Percentiles rank a stretch among this genome's conserved stretches.
Conservation (phyloP, 2,329 filamentous ascomycete genomes). For the Trichoderma sp. region DNA sequence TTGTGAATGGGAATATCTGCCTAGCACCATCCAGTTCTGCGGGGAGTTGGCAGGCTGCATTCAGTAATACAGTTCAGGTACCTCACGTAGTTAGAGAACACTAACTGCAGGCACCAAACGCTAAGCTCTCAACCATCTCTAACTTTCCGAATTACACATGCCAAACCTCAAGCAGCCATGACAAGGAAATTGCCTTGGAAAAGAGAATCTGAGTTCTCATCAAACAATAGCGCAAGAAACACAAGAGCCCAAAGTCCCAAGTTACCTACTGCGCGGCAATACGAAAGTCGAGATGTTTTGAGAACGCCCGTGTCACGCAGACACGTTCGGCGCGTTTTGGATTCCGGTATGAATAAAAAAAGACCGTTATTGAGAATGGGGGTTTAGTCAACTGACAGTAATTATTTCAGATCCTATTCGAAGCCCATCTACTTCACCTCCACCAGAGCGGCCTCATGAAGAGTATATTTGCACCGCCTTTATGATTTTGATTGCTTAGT, state of each 20-base stretch:
- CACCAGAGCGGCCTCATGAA: conserved; percentile 48
- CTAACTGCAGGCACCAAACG: neutral
- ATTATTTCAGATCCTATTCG: conserved; percentile 28
- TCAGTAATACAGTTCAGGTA: neutral
- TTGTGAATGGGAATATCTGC: neutral
- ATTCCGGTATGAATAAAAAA: conserved; percentile 26
- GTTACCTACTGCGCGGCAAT: neutral
- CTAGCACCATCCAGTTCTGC: neutral
- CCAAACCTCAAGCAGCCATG: conserved; percentile 1
- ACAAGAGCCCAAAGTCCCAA: neutral
- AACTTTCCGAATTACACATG: neutral
- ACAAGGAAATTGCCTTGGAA: conserved; percentile 17
- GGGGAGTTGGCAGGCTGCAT: neutral
- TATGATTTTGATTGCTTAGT: neutral
- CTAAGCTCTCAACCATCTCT: neutral
- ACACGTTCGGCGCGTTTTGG: conserved; percentile 21
- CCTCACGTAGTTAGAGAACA: neutral
- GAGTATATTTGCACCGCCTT: conserved; percentile 40
- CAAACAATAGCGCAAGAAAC: neutral
- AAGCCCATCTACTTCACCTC: conserved; percentile 52
- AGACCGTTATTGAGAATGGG: neutral
- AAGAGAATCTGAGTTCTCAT: neutral
- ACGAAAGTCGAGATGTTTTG: neutral
- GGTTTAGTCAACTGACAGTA: neutral
- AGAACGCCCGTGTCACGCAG: conserved; percentile 4